Percentiles rank a stretch among this genome's conserved stretches.
These are phyloP conservation scores for Pholiota molesta DNA, from an alignment of 768 basidiomycete species.

Conservation along the genomic window DNA sequence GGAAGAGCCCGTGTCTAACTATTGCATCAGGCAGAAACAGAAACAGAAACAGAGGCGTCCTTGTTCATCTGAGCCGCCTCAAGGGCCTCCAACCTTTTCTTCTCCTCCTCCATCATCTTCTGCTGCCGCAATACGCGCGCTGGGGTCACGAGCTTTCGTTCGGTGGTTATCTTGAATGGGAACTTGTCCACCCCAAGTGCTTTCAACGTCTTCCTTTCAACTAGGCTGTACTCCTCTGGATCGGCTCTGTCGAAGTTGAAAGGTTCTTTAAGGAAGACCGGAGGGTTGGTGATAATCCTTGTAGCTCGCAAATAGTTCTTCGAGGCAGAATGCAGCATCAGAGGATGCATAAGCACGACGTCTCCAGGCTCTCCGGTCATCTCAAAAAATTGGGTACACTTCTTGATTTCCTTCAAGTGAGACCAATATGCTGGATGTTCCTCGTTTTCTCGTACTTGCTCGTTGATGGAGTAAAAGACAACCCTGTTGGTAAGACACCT, in stretches of 20 bases:
- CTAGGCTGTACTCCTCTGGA: constrained; percentile 53
- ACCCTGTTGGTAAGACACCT: constrained; percentile 48
- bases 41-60: not conserved
- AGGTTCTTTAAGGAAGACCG: constrained; percentile 55
- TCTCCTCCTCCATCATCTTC: constrained; percentile 56
- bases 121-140: constrained; percentile 44
- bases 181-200: constrained; percentile 51
- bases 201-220: constrained; percentile 60
- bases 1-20: not conserved
- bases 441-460: constrained; percentile 34
- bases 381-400: constrained; percentile 49
- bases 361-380: constrained; percentile 65
- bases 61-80: constrained; percentile 2
- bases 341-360: constrained; percentile 63
- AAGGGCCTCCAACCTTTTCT: constrained; percentile 35
- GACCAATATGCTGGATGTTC: constrained; percentile 49
- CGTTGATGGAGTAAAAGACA: constrained; percentile 51
- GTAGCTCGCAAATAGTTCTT: constrained; percentile 59
- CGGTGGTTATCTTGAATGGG: constrained; percentile 49
- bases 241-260: constrained; percentile 53
- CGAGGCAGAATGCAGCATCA: constrained; percentile 68
- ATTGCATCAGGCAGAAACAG: constrained; percentile 1
- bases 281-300: constrained; percentile 68
- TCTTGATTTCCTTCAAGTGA: constrained; percentile 45
- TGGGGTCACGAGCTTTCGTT: constrained; percentile 50